Base-by-base conservation (phyloP, 257 asterid species). In the Solanum corneliomulleri region DNA sequence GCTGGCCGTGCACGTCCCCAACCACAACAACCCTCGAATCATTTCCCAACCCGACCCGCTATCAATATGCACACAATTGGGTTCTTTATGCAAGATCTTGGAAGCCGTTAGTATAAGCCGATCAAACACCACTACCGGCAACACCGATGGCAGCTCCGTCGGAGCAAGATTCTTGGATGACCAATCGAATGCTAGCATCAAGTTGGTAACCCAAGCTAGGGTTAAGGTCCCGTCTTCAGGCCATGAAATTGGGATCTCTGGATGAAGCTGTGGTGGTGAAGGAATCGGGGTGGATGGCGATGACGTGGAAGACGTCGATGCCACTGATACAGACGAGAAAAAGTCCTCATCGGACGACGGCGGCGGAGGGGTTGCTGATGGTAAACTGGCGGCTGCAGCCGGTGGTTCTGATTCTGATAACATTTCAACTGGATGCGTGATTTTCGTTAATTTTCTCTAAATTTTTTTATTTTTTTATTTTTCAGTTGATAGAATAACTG, bases 1-100 rank as follows among this genome's bases (percentile, higher is more conserved):
- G 81, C 93, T 97, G 99, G 14, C 99, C 99, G 87, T 97, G 99
- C 71, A 96, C 94, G 71, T 97, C 99, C 8, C 99, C 99, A 7
- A 97, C 98, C 7, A 97, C 99, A 56, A 97, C 95, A 82, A 97
- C 98, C 64, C 91, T 87, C 7, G 94, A 91, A 35, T 77, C 89
- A 69, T 91, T 69, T 62, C 86, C 89, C 89, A 93, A 88, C 14
- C 93, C 39, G 77, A 90, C 68, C 83, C 87, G n/a, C 91, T 93
- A 14, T 93, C 98, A 27, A 97, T 92, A 41, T 66, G 89, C 74
- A 97, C 95, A 70, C 96, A 96, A 92, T 97, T 97, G 29, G 96
- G 94, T 90, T 96, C 99, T 89, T 96, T 96, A 86, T 96, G 99
- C 98, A 97, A 66, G 87, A 97, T 92, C 89, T 97, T 97, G 11